Percentiles rank a stretch among this genome's conserved stretches.
phyloP scores from a whole-genome alignment of 345 rosid genomes.

The Bretschneidera sinensis region DNA sequence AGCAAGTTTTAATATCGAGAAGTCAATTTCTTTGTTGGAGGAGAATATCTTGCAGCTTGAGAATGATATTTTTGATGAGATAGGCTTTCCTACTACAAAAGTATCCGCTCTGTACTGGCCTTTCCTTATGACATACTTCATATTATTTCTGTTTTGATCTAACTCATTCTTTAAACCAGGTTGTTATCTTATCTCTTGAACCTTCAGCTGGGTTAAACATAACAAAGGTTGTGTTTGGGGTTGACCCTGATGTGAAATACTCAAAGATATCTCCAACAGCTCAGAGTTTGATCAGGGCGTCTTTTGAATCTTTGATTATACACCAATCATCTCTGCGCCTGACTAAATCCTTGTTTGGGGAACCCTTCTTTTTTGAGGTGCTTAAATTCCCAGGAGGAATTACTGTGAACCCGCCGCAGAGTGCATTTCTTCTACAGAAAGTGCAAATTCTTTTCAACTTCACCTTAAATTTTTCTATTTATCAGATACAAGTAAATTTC shows the following conservation, averaged over 20 bases:
- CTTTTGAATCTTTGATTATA: slow-evolving; percentile 46
- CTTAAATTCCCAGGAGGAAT: slow-evolving; percentile 73
- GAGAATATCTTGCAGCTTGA: slow-evolving; percentile 67
- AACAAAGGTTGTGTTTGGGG: slow-evolving; percentile 65
- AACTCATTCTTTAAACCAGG: slow-evolving; percentile 40
- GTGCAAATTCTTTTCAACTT: slow-evolving; percentile 79
- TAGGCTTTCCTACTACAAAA: slow-evolving; percentile 49
- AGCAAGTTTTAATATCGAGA: slow-evolving; percentile 61
- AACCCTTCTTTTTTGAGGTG: slow-evolving; percentile 56
- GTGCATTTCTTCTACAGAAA: slow-evolving; percentile 73
- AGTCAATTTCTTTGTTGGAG: slow-evolving; percentile 49
- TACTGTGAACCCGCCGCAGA: slow-evolving; percentile 71
- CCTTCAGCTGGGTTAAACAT: slow-evolving; percentile 41
- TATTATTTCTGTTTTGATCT: slow-evolving; percentile 14
- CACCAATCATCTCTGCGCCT: slow-evolving; percentile 46
- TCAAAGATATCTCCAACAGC: slow-evolving; percentile 53
- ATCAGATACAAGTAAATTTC: slow-evolving; percentile 58
- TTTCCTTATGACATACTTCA: slow-evolving; percentile 10
- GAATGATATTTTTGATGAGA: slow-evolving; percentile 67
- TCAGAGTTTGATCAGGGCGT: slow-evolving; percentile 59
- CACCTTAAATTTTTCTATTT: slow-evolving; percentile 69
- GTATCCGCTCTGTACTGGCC: slow-evolving; percentile 28
- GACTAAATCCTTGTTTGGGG: slow-evolving; percentile 68
- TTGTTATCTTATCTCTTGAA: slow-evolving; percentile 53
- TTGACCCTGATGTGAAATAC: slow-evolving; percentile 58